phyloP scores from a whole-genome alignment of 2,329 filamentous ascomycete genomes.

The Escovopsis sp. region DNA sequence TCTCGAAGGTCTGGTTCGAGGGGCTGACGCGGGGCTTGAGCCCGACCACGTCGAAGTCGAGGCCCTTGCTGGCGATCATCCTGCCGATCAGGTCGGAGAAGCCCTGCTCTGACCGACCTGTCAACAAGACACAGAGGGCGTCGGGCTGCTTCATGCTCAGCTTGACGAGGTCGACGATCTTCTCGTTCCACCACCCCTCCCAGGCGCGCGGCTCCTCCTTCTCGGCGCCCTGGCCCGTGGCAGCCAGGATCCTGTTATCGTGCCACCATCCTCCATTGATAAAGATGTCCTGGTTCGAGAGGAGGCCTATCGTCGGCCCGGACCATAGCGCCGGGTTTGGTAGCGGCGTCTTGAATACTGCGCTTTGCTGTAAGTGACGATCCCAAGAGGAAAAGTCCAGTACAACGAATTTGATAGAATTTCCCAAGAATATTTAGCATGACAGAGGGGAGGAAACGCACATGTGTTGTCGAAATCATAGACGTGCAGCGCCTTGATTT shows the following conservation, averaged over 20 bases:
- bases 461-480: slow-evolving; percentile 98
- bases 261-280: slow-evolving; percentile 94
- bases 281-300: slow-evolving; percentile 63
- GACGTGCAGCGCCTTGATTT: slow-evolving; percentile 70
- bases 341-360: slow-evolving; percentile 81
- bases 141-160: slow-evolving; percentile 75
- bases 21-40: slow-evolving; percentile 78
- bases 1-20: slow-evolving; percentile 59
- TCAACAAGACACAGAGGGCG: slow-evolving; percentile 71
- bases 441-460: slow-evolving; percentile 25
- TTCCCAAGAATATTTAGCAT: neutral
- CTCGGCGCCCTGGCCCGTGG: slow-evolving; percentile 70
- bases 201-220: slow-evolving; percentile 72
- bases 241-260: slow-evolving; percentile 68
- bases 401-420: no score
- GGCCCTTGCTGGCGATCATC: slow-evolving; percentile 60
- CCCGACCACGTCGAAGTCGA: slow-evolving; percentile 78
- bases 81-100: slow-evolving; percentile 69
- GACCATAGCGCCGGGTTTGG: slow-evolving; percentile 86
- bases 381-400: slow-evolving; percentile 5
- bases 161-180: slow-evolving; percentile 64
- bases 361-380: neutral
- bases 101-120: slow-evolving; percentile 62
- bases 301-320: slow-evolving; percentile 55
- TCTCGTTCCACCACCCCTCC: slow-evolving; percentile 95